Base-by-base conservation (phyloP, 139 green algal genomes). In the Coelastrella sp. region DNA sequence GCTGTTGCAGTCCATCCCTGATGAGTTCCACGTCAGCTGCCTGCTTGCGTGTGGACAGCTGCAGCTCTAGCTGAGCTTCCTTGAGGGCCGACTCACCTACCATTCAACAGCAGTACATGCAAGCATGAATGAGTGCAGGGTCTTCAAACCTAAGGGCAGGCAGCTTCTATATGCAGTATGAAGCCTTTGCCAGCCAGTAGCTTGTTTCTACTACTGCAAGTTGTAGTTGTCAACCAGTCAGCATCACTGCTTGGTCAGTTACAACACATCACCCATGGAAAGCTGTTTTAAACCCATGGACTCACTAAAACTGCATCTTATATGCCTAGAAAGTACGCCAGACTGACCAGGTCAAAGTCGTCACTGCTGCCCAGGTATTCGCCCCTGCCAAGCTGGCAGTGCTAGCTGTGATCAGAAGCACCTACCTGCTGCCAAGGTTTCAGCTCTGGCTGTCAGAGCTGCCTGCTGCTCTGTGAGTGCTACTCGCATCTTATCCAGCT, bases 51-150 rank as follows among this genome's bases (percentile, higher is more conserved):
- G 14, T 87, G 3, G 32, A 13, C 77, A 91, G 56, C 87, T 86
- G 78, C 78, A 91, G 57, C 66, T 91, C 87, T 64, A 91, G 87
- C 87, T 91, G 87, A 6, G 77, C 78, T 14, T 66, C 54, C 20
- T 73, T 85, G 61, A 91, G 66, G 3, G 68, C 57, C 8, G 22
- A 14, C 7, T 88, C 83, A n/a, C 83, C 83, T 88, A 57, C 32
- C 47, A 68, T 84, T 7, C 16, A 66, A 20, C 54, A 84, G n/a
- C 61, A 75, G 60, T 16, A n/a, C 6, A 5, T 4, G 17, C 71
- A 77, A 77, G 32, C 32, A 47, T 47, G 32, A 47, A 47, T 47
- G 32, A 47, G 1, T 47, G 32, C 32, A 1, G 32, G 32, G 32
- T 47, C 32, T n/a, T n/a, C n/a, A n/a, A n/a, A n/a, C n/a, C n/a